Percentiles rank a stretch among this genome's conserved stretches.
phyloP scores from a whole-genome alignment of 108 stramenopile species.

The Cylindrotheca closterium region DNA sequence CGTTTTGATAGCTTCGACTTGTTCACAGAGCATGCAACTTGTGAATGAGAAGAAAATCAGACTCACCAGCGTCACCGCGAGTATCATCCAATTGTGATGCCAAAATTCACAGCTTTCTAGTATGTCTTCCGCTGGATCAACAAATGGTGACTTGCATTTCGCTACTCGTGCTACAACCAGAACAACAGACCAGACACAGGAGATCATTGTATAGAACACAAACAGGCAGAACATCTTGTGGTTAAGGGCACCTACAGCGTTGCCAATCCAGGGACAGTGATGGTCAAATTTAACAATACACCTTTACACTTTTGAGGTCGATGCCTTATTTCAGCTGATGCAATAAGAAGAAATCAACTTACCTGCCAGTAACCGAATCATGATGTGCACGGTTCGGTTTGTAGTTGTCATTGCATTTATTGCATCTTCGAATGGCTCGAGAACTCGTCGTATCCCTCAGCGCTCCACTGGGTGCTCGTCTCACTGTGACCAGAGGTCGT shows the following conservation, averaged over 20 bases:
- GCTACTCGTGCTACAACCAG: constrained; percentile 58
- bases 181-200: constrained; percentile 70
- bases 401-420: constrained; percentile 78
- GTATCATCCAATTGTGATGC: constrained; percentile 20
- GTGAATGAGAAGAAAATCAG: constrained; percentile 94
- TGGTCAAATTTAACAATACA: constrained; percentile 53
- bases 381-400: constrained; percentile 86
- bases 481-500: constrained; percentile 54
- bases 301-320: neutral
- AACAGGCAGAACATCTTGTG: constrained; percentile 96
- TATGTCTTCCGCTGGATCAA: neutral
- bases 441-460: constrained; percentile 9
- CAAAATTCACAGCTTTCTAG: constrained; percentile 2
- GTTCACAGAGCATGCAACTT: constrained; percentile 92
- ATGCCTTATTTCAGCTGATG: neutral
- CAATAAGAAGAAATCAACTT: constrained; percentile 54
- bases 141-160: constrained; percentile 28
- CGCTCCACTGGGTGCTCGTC: constrained; percentile 28
- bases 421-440: constrained; percentile 67
- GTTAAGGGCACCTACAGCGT: constrained; percentile 93
- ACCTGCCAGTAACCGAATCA: constrained; percentile 85
- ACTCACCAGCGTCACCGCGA: constrained; percentile 48
- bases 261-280: constrained; percentile 92
- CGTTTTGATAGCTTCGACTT: constrained; percentile 84
- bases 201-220: constrained; percentile 84